Conservation (phyloP, 2,329 filamentous ascomycete genomes). For the Aspergillus eucalypticola region DNA sequence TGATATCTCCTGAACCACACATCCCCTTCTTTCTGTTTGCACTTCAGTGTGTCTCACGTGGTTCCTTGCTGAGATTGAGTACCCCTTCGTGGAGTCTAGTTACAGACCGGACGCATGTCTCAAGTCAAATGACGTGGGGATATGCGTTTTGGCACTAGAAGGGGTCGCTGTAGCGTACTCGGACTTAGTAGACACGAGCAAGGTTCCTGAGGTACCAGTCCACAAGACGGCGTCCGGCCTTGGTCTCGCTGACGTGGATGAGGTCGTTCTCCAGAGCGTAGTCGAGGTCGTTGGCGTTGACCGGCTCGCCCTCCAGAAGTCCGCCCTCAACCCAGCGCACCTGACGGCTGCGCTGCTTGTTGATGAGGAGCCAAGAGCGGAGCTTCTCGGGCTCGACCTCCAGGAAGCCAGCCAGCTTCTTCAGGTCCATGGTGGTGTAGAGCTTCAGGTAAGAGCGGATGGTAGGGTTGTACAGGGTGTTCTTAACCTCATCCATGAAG, state of each 20-base stretch:
- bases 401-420: conserved; percentile 96
- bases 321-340: conserved; percentile 90
- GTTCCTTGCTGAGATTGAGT: not conserved
- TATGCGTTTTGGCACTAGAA: conserved; percentile 13
- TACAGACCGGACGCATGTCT: conserved; percentile 14
- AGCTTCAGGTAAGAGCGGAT: conserved; percentile 98
- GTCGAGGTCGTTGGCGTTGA: conserved; percentile 93
- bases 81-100: not conserved
- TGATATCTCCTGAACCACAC: not conserved
- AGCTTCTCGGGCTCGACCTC: conserved; percentile 97
- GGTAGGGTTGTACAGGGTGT: conserved; percentile 96
- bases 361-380: conserved; percentile 88
- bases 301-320: conserved; percentile 85
- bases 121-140: conserved; percentile 1
- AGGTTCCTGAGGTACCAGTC: conserved; percentile 99
- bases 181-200: conserved; percentile 79
- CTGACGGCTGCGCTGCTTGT: conserved; percentile 98
- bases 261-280: conserved; percentile 96
- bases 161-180: not conserved
- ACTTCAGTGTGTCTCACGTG: not conserved
- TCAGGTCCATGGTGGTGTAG: conserved; percentile 99
- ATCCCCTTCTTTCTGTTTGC: not conserved
- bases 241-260: conserved; percentile 98
- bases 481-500: conserved; percentile 99
- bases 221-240: conserved; percentile 94